These are phyloP conservation scores for Nigrospora osmanthi DNA, from an alignment of 2,329 filamentous ascomycete species.

Conservation along the genomic window DNA sequence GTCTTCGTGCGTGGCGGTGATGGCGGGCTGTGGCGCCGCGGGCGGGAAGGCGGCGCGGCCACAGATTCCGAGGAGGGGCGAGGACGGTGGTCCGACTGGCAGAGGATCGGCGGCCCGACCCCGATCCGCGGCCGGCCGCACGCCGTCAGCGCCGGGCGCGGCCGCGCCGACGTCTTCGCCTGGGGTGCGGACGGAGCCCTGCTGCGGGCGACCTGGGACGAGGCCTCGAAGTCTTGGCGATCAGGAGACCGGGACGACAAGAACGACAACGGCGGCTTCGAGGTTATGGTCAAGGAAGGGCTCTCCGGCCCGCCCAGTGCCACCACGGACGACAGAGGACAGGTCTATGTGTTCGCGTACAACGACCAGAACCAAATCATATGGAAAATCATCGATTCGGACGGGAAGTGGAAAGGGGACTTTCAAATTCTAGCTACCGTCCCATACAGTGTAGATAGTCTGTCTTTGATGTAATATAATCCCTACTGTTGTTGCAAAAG, in stretches of 20 bases:
- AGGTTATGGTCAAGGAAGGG: not conserved
- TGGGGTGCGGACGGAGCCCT: not conserved
- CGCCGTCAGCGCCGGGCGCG: not conserved
- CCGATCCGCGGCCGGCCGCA: slow-evolving; percentile 1
- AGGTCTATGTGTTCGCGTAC: slow-evolving; percentile 1
- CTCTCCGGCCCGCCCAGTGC: not conserved
- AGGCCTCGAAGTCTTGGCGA: not conserved
- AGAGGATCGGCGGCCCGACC: not conserved
- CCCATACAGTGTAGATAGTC: not conserved
- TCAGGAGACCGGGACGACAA: not conserved
- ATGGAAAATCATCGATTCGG: not conserved
- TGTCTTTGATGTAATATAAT: no score
- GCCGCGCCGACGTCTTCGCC: not conserved
- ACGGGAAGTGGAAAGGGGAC: not conserved
- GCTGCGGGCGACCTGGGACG: not conserved
- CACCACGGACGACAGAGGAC: not conserved
- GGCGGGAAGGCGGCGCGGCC: no score
- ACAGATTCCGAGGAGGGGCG: not conserved
- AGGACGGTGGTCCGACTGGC: not conserved
- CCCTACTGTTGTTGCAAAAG: no score
- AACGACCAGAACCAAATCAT: not conserved
- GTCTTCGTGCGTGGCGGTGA: slow-evolving; percentile 1
- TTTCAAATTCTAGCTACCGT: not conserved
- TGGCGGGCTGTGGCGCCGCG: not conserved
- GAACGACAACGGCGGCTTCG: not conserved